Percentiles rank a stretch among this genome's conserved stretches.
Conservation (phyloP, 1,284 basidiomycete genomes). For the Cryptococcus maquisensis region DNA sequence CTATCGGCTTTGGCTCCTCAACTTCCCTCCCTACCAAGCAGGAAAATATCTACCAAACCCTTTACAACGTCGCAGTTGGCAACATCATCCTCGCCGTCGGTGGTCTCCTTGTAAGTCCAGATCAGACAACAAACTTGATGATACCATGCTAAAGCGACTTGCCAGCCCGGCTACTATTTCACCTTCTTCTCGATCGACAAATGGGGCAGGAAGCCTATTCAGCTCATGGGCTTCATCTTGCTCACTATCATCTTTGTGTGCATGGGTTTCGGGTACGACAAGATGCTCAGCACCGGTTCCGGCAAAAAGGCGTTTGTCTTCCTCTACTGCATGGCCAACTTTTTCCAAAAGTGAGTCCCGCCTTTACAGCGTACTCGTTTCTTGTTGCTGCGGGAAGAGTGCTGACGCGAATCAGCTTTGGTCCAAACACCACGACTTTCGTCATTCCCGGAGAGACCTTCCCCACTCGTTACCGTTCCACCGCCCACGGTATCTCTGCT, state of each 20-base stretch:
- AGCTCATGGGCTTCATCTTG: conserved; percentile 69
- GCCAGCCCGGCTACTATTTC: conserved; percentile 49
- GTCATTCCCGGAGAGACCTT: conserved; percentile 78
- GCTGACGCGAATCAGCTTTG: conserved; percentile 46
- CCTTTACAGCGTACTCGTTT: not conserved
- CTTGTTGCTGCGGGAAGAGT: too few species aligned
- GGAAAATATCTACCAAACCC: conserved; percentile 44
- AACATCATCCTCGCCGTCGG: conserved; percentile 64
- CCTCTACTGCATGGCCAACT: conserved; percentile 45
- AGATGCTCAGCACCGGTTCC: conserved; percentile 56
- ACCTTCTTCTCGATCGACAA: conserved; percentile 45
- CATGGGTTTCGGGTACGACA: conserved; percentile 66
- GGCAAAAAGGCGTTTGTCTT: conserved; percentile 52
- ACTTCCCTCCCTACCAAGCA: conserved; percentile 43
- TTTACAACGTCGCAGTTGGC: conserved; percentile 50
- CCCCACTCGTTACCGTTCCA: conserved; percentile 80
- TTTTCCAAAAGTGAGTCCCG: not conserved
- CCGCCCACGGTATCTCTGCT: conserved; percentile 78
- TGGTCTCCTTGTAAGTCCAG: conserved; percentile 42
- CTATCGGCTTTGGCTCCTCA: conserved; percentile 53
- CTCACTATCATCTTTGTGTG: conserved; percentile 50
- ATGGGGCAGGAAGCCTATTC: conserved; percentile 49
- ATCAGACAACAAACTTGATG: not conserved
- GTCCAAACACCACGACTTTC: conserved; percentile 77
- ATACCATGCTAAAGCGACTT: not conserved